A percentile compares a stretch with the other conserved stretches of the same genome.
These are phyloP conservation scores for Candida ortonii DNA, from an alignment of 805 yeast genomes.

Conservation along the genomic window DNA sequence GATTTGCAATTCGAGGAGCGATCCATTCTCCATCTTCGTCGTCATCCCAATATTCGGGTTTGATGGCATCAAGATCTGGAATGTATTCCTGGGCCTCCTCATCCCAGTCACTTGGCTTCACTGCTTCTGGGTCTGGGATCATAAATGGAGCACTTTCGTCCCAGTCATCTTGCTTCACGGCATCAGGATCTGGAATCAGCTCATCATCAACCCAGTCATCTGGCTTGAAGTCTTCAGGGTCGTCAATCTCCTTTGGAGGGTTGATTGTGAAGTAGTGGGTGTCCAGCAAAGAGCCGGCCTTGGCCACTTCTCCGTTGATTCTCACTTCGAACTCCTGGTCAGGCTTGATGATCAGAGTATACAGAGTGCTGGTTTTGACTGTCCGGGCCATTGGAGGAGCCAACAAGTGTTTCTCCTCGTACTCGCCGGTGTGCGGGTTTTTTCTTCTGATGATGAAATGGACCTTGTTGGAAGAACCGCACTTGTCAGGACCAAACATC, in stretches of 20 bases:
- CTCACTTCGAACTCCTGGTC: constrained; percentile 74
- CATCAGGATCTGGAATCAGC: constrained; percentile 64
- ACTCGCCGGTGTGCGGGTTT: constrained; percentile 50
- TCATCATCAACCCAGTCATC: constrained; percentile 76
- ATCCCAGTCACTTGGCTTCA: constrained; percentile 78
- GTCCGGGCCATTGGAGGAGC: constrained; percentile 65
- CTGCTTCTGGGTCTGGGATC: constrained; percentile 66
- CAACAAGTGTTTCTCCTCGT: constrained; percentile 66
- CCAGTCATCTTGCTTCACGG: constrained; percentile 79
- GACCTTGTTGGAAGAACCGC: constrained; percentile 77
- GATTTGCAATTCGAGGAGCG: constrained; percentile 69
- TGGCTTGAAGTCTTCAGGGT: constrained; percentile 61
- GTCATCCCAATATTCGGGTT: constrained; percentile 84
- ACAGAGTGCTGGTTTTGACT: constrained; percentile 59
- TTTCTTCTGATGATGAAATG: constrained; percentile 69
- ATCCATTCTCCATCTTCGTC: constrained; percentile 87
- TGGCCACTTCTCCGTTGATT: constrained; percentile 71
- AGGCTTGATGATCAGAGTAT: constrained; percentile 70
- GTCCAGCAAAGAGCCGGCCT: constrained; percentile 65
- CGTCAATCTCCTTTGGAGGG: constrained; percentile 64
- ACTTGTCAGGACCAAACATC: constrained; percentile 94
- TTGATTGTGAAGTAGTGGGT: constrained; percentile 54
- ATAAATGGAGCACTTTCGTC: constrained; percentile 64
- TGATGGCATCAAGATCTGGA: constrained; percentile 61
- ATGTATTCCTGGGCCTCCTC: constrained; percentile 58